Evolutionary conservation across 2,329 filamentous ascomycete species (phyloP), one percentile per base, ranked within the genome.

Genomic region (Aspergillus glaucus): DNA sequence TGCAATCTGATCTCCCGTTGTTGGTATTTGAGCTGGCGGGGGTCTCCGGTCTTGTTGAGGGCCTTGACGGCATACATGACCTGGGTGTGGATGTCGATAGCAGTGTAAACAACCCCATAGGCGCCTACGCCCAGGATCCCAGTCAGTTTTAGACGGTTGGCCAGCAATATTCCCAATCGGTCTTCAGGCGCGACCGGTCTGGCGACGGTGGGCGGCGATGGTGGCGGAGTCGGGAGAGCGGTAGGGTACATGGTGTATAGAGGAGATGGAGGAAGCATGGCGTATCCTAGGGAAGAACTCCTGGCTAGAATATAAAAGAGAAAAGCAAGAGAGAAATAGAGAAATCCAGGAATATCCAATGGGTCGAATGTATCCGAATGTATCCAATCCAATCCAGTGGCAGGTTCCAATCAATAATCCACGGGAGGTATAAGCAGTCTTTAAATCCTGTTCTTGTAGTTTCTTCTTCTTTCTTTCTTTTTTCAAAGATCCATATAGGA

Each of bases 61-160:
- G 91, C 92, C 79, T 98, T 98, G 65, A 98, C 92, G 55, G 93
- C 93, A 77, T 95, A 98, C 56, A 82, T 84, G 50, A 84, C 80
- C 66, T 86, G 81, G 58, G 84, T 92, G 67, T 85, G 85, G 66
- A 92, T 81, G 73, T 93, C 91, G 72, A 87, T 77, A 62, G 91
- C 91, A 56, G 85, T 83, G 75, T 97, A 97, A 22, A 98, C 93
- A 39, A 96, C 91, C 56, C 93, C 93, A 71, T 98, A 98, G 50
- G 93, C 93, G 60, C 93, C 93, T 45, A 92, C 88, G 56, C 93
- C 93, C 54, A 97, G 80, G 60, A 97, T 88, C 54, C 84, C 81
- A 55, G 84, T 88, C 62, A 97, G 77, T 74, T 92, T 85, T 59
- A 96, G 79, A 66, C 87, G 84, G 66, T 86, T 86, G 60, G 88